Evolutionary conservation across 345 rosid genomes (phyloP), one percentile per base, ranked within the genome.

Genomic region (Lumnitzera racemosa): DNA sequence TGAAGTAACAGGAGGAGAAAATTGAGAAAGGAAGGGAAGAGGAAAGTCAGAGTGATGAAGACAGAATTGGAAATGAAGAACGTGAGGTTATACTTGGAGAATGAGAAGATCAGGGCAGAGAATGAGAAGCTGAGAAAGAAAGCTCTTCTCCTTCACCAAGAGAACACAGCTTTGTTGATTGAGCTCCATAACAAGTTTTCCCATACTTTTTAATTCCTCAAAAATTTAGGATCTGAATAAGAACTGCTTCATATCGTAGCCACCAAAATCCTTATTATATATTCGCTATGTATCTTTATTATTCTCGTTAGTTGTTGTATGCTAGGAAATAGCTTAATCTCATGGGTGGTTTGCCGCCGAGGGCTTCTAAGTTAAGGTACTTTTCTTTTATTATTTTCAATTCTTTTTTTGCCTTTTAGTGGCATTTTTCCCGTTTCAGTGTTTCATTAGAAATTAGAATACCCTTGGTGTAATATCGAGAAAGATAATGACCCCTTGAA

Each of bases 111-210:
- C 66, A 78, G 78, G 29, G 61, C 71, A 68, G 89, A 82, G 74
- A 91, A 89, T 46, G 84, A 91, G 77, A 80, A 68, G 78, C 80
- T 91, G 55, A 79, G 69, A 64, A 74, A 74, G 68, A 81, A 71
- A 75, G 95, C 88, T 49, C 59, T 75, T 56, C 76, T 87, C 63
- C 98, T 89, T 27, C 76, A 65, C 46, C 81, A 79, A 60, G 98
- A 92, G 82, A 92, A 92, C 63, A 75, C 78, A 72, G 72, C 64
- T 51, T 73, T 92, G 61, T 59, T 82, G 14, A 59, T 74, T 69
- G 74, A 72, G 70, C 80, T 89, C 47, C 89, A 80, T 46, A 69
- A 61, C 47, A 75, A 75, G 67, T 57, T 78, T 54, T 46, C 66
- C 43, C 14, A 24, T 0, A 7, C 51, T 29, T 3, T 3, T 29